phyloP scores from a whole-genome alignment of 169 alveolate genomes.

The Plasmodium berghei region DNA sequence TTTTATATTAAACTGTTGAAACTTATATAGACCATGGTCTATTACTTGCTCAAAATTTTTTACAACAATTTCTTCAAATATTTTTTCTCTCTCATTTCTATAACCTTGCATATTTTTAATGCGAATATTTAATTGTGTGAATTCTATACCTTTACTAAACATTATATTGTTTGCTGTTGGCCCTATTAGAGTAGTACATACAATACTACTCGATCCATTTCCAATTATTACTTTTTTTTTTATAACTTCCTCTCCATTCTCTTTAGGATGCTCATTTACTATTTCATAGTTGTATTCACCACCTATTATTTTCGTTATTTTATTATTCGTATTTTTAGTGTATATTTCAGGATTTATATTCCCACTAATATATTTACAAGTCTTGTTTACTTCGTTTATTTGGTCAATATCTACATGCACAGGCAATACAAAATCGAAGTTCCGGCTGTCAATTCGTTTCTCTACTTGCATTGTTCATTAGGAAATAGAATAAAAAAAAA shows the following conservation, averaged over 20 bases:
- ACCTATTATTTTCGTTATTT: constrained; percentile 29
- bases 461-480: constrained; percentile 3
- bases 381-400: constrained; percentile 50
- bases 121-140: constrained; percentile 14
- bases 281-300: constrained; percentile 30
- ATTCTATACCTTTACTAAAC: constrained; percentile 33
- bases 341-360: constrained; percentile 32
- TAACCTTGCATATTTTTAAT: constrained; percentile 63
- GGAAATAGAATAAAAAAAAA: neutral
- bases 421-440: constrained; percentile 44
- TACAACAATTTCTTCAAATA: constrained; percentile 25
- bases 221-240: constrained; percentile 25
- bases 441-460: constrained; percentile 38
- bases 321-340: constrained; percentile 46
- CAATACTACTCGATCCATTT: constrained; percentile 48
- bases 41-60: constrained; percentile 45
- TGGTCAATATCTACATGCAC: constrained; percentile 61
- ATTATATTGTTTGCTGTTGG: constrained; percentile 20
- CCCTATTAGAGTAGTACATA: constrained; percentile 35
- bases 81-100: constrained; percentile 39
- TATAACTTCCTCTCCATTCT: neutral
- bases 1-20: constrained; percentile 30
- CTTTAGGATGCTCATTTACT: neutral
- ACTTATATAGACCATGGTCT: constrained; percentile 27
- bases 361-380: constrained; percentile 58